A percentile compares a stretch with the other conserved stretches of the same genome.
These are phyloP conservation scores for Populus euphratica DNA, from an alignment of 345 rosid species.

Conservation along the genomic window DNA sequence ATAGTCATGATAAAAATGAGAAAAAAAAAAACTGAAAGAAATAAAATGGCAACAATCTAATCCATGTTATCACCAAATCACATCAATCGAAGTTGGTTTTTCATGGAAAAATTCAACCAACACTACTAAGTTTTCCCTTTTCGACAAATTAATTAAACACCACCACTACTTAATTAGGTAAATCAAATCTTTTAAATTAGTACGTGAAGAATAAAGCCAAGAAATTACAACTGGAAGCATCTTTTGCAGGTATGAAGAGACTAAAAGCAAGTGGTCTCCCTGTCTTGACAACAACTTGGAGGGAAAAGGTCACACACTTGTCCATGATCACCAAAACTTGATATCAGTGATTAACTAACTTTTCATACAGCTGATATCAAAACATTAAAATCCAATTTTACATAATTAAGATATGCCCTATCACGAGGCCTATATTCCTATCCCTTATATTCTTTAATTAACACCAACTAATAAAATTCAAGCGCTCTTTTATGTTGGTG, in stretches of 20 bases:
- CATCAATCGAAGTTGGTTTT: neutral
- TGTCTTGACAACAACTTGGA: neutral
- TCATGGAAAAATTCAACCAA: neutral
- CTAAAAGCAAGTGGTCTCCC: neutral
- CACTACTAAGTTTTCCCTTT: neutral
- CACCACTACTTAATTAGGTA: neutral
- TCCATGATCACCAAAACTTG: neutral
- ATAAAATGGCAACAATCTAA: neutral
- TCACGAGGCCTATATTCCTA: neutral
- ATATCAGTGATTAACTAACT: neutral
- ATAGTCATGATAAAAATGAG: neutral
- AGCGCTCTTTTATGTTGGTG: neutral
- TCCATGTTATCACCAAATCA: neutral
- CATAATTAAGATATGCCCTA: neutral
- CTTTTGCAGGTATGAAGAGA: neutral
- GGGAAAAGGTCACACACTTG: neutral
- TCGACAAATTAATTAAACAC: neutral
- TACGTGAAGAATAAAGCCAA: neutral
- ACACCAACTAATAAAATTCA: neutral
- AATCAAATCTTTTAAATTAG: neutral
- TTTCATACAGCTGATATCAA: neutral
- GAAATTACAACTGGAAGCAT: constrained; percentile 1
- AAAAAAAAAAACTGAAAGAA: neutral
- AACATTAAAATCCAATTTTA: neutral
- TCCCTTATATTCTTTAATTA: neutral